Evolutionary conservation across 306 rosid species (phyloP).

Genomic region (Inga oerstediana): DNA sequence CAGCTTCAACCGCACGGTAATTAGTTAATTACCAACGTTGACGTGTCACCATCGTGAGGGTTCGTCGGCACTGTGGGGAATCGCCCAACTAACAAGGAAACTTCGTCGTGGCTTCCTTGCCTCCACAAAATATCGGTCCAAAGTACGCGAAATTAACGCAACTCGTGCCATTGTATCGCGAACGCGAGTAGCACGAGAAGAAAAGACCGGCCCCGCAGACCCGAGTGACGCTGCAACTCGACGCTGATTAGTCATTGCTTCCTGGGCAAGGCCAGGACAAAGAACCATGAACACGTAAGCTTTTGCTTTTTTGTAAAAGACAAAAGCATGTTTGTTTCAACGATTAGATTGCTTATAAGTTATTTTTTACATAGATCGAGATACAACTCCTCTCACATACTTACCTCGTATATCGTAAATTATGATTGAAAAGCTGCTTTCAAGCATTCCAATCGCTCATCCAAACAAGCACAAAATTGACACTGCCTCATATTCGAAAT

Average conservation of each 20-base stretch:
- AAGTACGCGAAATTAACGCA: not conserved
- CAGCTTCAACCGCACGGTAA: too few relatives aligned
- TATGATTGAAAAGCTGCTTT: too few relatives aligned
- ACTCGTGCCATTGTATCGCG: not conserved
- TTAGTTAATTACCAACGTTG: too few relatives aligned
- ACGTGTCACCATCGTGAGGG: constrained; percentile 41
- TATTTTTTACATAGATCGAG: too few relatives aligned
- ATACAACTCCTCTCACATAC: too few relatives aligned
- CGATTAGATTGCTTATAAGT: too few relatives aligned
- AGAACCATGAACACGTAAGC: not conserved
- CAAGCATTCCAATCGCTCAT: too few relatives aligned
- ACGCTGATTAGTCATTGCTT: constrained; percentile 39
- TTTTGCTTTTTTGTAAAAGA: too few relatives aligned
- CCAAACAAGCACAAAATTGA: too few relatives aligned
- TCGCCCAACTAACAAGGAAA: constrained; percentile 14
- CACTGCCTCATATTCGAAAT: too few relatives aligned
- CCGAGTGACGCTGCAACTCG: constrained; percentile 81
- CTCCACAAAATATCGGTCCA: not conserved
- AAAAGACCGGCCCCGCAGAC: not conserved
- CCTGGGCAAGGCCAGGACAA: not conserved
- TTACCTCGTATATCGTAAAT: too few relatives aligned
- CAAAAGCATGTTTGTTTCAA: too few relatives aligned
- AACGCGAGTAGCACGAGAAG: not conserved
- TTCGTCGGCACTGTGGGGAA: not conserved
- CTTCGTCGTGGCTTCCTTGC: constrained; percentile 47